These are phyloP conservation scores for Penicillium sp. DNA, from an alignment of 2,329 filamentous ascomycete species.

Conservation along the genomic window DNA sequence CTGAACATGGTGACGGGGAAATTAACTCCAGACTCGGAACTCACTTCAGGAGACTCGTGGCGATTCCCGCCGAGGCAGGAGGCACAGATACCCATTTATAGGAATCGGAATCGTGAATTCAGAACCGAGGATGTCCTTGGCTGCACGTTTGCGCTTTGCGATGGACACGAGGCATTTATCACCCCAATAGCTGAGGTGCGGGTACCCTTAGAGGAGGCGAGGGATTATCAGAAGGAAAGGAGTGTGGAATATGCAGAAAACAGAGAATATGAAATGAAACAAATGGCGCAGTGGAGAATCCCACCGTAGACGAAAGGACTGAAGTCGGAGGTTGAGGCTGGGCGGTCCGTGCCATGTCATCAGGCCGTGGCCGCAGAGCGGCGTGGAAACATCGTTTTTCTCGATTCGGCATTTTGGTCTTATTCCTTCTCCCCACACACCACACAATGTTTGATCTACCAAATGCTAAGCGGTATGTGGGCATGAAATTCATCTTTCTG, in stretches of 20 bases:
- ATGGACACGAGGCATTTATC: slow-evolving; percentile 21
- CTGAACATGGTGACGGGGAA: slow-evolving; percentile 6
- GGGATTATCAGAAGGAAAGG: slow-evolving; percentile 8
- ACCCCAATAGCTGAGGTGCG: slow-evolving; percentile 14
- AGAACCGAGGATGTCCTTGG: neutral
- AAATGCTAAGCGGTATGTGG: slow-evolving; percentile 35
- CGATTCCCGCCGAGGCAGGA: slow-evolving; percentile 43
- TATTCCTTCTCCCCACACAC: neutral
- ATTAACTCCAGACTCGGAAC: slow-evolving; percentile 1
- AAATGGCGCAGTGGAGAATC: slow-evolving; percentile 8
- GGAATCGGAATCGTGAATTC: neutral
- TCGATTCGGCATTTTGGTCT: neutral
- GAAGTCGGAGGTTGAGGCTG: slow-evolving; percentile 13
- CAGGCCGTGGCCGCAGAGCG: slow-evolving; percentile 22
- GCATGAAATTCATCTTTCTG: neutral
- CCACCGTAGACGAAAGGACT: slow-evolving; percentile 3
- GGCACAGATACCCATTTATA: slow-evolving; percentile 45
- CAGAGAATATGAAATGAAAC: neutral
- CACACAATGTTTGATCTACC: slow-evolving; percentile 37
- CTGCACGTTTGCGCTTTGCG: slow-evolving; percentile 15
- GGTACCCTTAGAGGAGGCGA: slow-evolving; percentile 1
- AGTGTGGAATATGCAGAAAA: slow-evolving; percentile 14
- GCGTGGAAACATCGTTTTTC: slow-evolving; percentile 14
- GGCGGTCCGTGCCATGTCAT: slow-evolving; percentile 25
- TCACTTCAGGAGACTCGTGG: slow-evolving; percentile 38